These are phyloP conservation scores for Boletus speciosus DNA, from an alignment of 768 basidiomycete genomes.

Conservation along the genomic window DNA sequence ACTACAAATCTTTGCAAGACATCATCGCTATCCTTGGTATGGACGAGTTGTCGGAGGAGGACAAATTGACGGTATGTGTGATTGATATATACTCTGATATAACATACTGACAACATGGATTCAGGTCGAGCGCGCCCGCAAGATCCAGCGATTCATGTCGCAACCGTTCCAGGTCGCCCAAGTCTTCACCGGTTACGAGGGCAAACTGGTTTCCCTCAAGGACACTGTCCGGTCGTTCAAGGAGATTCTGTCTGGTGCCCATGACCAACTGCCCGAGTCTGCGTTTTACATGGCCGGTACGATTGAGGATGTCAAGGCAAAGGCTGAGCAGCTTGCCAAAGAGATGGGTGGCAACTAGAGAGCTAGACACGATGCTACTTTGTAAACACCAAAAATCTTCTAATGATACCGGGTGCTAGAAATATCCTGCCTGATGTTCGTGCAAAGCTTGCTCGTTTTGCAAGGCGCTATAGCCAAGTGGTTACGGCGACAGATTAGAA, in stretches of 20 bases:
- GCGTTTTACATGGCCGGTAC: slow-evolving; percentile 99
- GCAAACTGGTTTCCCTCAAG: slow-evolving; percentile 93
- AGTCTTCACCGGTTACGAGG: slow-evolving; percentile 99
- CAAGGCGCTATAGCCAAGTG: slow-evolving; percentile 74
- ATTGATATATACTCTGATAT: neutral
- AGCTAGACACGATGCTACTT: slow-evolving; percentile 11
- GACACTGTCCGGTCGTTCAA: slow-evolving; percentile 96
- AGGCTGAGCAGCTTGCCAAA: slow-evolving; percentile 97
- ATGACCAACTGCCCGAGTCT: slow-evolving; percentile 89
- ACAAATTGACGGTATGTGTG: slow-evolving; percentile 73
- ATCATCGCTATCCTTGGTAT: slow-evolving; percentile 99
- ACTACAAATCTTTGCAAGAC: slow-evolving; percentile 97
- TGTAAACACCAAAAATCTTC: slow-evolving; percentile 6
- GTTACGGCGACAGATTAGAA: slow-evolving; percentile 79
- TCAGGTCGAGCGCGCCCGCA: slow-evolving; percentile 94
- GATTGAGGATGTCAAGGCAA: slow-evolving; percentile 94
- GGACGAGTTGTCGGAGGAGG: slow-evolving; percentile 99
- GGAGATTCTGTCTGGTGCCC: slow-evolving; percentile 89
- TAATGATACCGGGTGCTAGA: slow-evolving; percentile 3
- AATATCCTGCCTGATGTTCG: too few relatives aligned
- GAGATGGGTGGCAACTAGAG: slow-evolving; percentile 63
- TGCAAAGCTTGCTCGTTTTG: accelerated
- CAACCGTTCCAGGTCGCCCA: slow-evolving; percentile 99
- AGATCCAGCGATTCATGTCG: slow-evolving; percentile 99
- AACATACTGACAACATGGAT: slow-evolving; percentile 5